A percentile compares a stretch with the other conserved stretches of the same genome.
phyloP scores from a whole-genome alignment of 192 early-diverging fungal genomes.

The Dissophora ornata region DNA sequence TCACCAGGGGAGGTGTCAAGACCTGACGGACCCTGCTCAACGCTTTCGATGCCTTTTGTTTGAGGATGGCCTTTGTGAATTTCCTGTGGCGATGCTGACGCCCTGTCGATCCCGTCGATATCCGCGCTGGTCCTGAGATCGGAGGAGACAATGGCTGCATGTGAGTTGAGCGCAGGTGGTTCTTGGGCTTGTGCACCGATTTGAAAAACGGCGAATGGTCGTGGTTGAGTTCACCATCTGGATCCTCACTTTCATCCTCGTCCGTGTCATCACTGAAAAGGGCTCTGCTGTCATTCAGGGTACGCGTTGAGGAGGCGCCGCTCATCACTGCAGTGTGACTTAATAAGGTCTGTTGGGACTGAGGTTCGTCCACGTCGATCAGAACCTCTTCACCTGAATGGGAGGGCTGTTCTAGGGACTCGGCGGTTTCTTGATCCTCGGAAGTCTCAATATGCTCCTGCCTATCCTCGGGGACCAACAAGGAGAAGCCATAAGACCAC shows the following conservation, averaged over 20 bases:
- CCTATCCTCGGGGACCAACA: constrained; percentile 58
- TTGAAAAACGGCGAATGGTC: constrained; percentile 5
- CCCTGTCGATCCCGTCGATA: too few species aligned
- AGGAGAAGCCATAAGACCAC: constrained; percentile 81
- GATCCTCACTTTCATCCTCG: not conserved
- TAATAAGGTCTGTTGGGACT: not conserved
- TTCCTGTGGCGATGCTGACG: not conserved
- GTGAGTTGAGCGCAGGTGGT: constrained; percentile 3
- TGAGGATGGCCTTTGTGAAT: not conserved
- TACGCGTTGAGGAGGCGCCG: constrained; percentile 13
- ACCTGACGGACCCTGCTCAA: constrained; percentile 35
- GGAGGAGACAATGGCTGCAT: constrained; percentile 10
- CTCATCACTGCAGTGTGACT: not conserved
- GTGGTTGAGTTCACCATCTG: not conserved
- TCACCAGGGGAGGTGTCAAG: constrained; percentile 79
- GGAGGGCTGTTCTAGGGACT: not conserved
- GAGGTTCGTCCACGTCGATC: constrained; percentile 15
- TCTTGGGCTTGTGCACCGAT: not conserved
- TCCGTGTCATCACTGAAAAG: not conserved
- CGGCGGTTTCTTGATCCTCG: not conserved
- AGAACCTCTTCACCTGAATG: not conserved
- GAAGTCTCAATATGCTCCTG: not conserved
- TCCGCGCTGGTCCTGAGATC: not conserved
- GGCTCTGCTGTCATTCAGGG: not conserved
- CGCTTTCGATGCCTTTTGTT: not conserved